A percentile compares a stretch with the other conserved stretches of the same genome.
Evolutionary conservation across 2,329 filamentous ascomycete genomes (phyloP).

Genomic region (Aspergillus fijiensis): DNA sequence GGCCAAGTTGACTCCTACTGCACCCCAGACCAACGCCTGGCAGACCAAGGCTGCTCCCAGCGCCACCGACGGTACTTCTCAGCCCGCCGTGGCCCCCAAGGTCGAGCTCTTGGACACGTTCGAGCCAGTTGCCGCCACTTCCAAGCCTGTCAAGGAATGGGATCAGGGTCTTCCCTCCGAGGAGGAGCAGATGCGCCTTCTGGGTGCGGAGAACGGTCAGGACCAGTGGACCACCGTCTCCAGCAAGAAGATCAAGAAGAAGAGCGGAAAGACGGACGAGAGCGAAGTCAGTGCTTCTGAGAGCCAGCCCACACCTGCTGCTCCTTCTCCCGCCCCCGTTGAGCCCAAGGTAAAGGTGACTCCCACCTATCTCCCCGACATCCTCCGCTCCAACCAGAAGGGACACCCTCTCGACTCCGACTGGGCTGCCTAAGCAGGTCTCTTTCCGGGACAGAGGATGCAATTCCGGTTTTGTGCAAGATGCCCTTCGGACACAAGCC

Average conservation of each 20-base stretch:
- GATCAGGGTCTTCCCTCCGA: constrained; percentile 55
- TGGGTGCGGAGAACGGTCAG: constrained; percentile 48
- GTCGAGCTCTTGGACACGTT: constrained; percentile 46
- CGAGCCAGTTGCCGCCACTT: constrained; percentile 26
- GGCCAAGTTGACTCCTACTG: constrained; percentile 46
- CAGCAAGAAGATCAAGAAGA: constrained; percentile 58
- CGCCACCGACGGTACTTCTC: constrained; percentile 24
- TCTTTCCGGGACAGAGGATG: constrained; percentile 4
- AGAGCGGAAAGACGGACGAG: constrained; percentile 41
- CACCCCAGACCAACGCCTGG: constrained; percentile 54
- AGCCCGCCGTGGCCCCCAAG: constrained; percentile 20
- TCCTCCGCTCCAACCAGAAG: constrained; percentile 35
- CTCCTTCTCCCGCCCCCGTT: constrained; percentile 24
- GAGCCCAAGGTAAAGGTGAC: constrained; percentile 38
- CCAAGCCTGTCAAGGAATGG: constrained; percentile 39
- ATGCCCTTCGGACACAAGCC: constrained; percentile 1
- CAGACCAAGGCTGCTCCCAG: constrained; percentile 39
- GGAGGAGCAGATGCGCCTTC: constrained; percentile 59
- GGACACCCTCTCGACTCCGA: constrained; percentile 48
- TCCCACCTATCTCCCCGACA: constrained; percentile 36
- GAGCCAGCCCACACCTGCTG: constrained; percentile 26
- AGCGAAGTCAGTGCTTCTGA: constrained; percentile 47
- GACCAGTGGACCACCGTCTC: constrained; percentile 62
- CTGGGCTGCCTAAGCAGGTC: constrained; percentile 39
- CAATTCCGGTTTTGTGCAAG: constrained; percentile 1